phyloP scores from a whole-genome alignment of 106 monocot genomes.

The Posidonia australis region DNA sequence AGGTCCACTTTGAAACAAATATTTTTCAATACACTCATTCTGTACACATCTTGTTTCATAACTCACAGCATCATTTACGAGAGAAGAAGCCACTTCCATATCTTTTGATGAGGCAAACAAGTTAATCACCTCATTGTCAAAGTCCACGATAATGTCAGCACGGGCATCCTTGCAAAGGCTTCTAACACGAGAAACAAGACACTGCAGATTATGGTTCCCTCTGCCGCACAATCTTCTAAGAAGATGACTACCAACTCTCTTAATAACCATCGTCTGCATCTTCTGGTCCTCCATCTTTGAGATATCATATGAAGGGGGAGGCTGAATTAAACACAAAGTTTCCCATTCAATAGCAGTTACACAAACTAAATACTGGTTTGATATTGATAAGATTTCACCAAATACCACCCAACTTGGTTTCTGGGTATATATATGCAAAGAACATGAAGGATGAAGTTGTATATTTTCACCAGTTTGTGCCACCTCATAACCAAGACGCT shows the following conservation, averaged over 20 bases:
- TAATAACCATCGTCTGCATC: slow-evolving; percentile 41
- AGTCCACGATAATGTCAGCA: slow-evolving; percentile 47
- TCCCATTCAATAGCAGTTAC: slow-evolving; percentile 73
- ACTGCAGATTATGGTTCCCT: slow-evolving; percentile 31
- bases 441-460: slow-evolving; percentile 83
- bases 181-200: slow-evolving; percentile 33
- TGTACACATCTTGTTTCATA: slow-evolving; percentile 43
- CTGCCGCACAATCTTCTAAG: slow-evolving; percentile 75
- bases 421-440: slow-evolving; percentile 56
- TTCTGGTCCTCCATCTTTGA: slow-evolving; percentile 31
- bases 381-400: slow-evolving; percentile 60
- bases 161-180: slow-evolving; percentile 33
- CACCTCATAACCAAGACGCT: slow-evolving; percentile 76
- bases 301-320: slow-evolving; percentile 42
- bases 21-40: slow-evolving; percentile 69
- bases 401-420: slow-evolving; percentile 91
- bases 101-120: slow-evolving; percentile 45
- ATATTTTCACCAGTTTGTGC: slow-evolving; percentile 63
- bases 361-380: slow-evolving; percentile 79
- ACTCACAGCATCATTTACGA: slow-evolving; percentile 35
- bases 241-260: slow-evolving; percentile 38
- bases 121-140: slow-evolving; percentile 44
- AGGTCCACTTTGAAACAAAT: slow-evolving; percentile 31
- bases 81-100: slow-evolving; percentile 27
- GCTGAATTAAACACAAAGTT: slow-evolving; percentile 25